Evolutionary conservation across 2,329 filamentous ascomycete genomes (phyloP).

Genomic region (Pseudofabraea citricarpa): DNA sequence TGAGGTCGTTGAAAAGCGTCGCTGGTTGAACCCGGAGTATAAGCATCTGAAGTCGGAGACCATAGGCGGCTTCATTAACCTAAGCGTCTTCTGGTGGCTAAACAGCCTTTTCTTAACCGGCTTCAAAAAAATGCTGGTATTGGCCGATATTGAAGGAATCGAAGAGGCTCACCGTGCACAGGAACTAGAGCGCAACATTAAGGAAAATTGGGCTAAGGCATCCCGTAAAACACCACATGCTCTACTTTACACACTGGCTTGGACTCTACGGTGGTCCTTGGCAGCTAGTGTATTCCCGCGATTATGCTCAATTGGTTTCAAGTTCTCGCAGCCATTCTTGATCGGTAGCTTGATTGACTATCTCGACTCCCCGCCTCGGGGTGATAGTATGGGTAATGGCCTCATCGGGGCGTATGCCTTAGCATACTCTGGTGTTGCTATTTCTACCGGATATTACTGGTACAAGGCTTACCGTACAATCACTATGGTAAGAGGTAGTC

Average conservation of each 20-base stretch:
- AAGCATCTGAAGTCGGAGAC: neutral
- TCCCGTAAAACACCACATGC: neutral
- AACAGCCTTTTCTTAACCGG: neutral
- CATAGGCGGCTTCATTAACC: conserved; percentile 5
- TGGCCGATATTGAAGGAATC: neutral
- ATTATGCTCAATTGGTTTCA: neutral
- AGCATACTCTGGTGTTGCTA: conserved; percentile 15
- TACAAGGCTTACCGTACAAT: conserved; percentile 18
- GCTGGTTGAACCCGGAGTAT: neutral
- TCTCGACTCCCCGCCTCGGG: neutral
- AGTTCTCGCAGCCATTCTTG: neutral
- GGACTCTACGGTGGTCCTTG: neutral
- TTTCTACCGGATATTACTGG: conserved; percentile 12
- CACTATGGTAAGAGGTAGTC: conserved; percentile 21
- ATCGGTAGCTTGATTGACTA: neutral
- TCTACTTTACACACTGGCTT: neutral
- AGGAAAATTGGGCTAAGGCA: neutral
- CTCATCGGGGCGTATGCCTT: conserved; percentile 15
- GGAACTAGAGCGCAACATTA: neutral
- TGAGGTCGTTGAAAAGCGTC: neutral
- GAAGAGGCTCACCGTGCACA: neutral
- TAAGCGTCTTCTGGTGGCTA: conserved; percentile 6
- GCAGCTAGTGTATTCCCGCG: neutral
- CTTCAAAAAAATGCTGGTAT: neutral
- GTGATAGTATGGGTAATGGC: conserved; percentile 10